Evolutionary conservation across 805 yeast genomes (phyloP).

Genomic region (Phaffomyces thermotolerans): DNA sequence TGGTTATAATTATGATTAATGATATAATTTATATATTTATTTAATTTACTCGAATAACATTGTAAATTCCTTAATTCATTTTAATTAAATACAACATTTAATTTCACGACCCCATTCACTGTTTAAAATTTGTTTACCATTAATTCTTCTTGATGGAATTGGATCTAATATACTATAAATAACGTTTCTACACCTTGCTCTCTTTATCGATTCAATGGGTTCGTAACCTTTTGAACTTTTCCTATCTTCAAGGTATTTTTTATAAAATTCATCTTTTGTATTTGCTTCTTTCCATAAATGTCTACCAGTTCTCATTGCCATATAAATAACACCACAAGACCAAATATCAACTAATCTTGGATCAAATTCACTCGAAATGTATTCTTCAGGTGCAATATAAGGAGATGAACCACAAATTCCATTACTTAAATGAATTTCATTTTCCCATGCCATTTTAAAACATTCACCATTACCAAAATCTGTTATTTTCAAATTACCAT

Average conservation of each 20-base stretch:
- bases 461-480: constrained; percentile 88
- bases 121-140: constrained; percentile 78
- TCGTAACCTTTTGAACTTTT: constrained; percentile 82
- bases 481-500: constrained; percentile 71
- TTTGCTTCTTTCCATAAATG: constrained; percentile 87
- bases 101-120: constrained; percentile 97
- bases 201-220: constrained; percentile 78
- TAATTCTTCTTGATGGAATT: constrained; percentile 77
- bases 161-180: constrained; percentile 93
- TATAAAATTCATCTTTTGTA: constrained; percentile 73
- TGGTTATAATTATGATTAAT: no score
- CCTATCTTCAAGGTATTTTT: constrained; percentile 66
- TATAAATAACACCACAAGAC: constrained; percentile 89
- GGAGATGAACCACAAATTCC: constrained; percentile 86
- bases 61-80: no score
- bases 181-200: constrained; percentile 88
- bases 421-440: constrained; percentile 55
- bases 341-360: constrained; percentile 80
- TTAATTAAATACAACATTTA: constrained; percentile 20
- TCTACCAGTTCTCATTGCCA: constrained; percentile 93
- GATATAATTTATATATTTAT: no score
- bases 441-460: constrained; percentile 80
- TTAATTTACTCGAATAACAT: no score
- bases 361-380: constrained; percentile 57
- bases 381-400: constrained; percentile 88